phyloP scores from a whole-genome alignment of 805 yeast genomes.

The Nakazawaea wickerhamii region DNA sequence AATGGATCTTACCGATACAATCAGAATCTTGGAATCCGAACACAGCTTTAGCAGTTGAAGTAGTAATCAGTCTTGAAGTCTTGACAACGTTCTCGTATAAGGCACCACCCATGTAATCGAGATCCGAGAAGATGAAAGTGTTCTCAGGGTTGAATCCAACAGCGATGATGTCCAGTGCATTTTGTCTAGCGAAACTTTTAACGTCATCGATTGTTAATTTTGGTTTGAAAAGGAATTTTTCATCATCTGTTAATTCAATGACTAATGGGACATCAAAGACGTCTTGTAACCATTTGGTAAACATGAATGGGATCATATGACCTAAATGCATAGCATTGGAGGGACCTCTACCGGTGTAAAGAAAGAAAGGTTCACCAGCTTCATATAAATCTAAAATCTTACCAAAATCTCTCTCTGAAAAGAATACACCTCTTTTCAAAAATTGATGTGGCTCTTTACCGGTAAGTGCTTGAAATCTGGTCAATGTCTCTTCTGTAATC shows the following conservation, averaged over 20 bases:
- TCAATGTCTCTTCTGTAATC: slow-evolving; percentile 65
- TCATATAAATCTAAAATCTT: slow-evolving; percentile 84
- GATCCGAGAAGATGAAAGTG: slow-evolving; percentile 91
- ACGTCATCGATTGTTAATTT: slow-evolving; percentile 87
- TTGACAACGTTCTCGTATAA: slow-evolving; percentile 93
- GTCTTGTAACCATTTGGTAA: slow-evolving; percentile 97
- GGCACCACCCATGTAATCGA: slow-evolving; percentile 87
- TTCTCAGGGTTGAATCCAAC: slow-evolving; percentile 93
- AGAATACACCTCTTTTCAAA: slow-evolving; percentile 85
- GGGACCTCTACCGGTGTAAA: slow-evolving; percentile 98
- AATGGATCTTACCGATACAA: slow-evolving; percentile 90
- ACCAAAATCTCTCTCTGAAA: slow-evolving; percentile 80
- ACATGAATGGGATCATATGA: slow-evolving; percentile 90
- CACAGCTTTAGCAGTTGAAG: slow-evolving; percentile 95
- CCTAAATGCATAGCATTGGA: slow-evolving; percentile 95
- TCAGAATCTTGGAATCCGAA: slow-evolving; percentile 95
- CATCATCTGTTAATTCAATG: slow-evolving; percentile 93
- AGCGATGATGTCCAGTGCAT: slow-evolving; percentile 89
- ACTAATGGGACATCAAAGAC: slow-evolving; percentile 95
- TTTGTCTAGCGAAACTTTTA: slow-evolving; percentile 69
- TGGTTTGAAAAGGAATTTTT: slow-evolving; percentile 91
- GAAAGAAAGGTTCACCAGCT: slow-evolving; percentile 89
- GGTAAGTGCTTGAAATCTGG: slow-evolving; percentile 72
- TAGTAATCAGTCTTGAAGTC: slow-evolving; percentile 89
- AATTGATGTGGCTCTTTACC: slow-evolving; percentile 91